phyloP scores from a whole-genome alignment of 2,329 filamentous ascomycete species.

The Leptographium procerum region DNA sequence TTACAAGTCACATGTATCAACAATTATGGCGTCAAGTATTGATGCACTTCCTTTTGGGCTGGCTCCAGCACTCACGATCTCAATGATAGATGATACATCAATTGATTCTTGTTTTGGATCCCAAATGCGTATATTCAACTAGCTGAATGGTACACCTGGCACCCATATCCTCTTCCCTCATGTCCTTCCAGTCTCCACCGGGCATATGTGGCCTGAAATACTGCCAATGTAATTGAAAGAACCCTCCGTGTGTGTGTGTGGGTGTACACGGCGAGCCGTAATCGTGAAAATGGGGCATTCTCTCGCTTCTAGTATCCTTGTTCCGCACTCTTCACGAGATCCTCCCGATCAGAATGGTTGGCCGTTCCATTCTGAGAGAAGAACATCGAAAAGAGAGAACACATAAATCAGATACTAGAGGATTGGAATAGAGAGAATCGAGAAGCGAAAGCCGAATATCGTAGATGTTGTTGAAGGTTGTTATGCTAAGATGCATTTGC shows the following conservation, averaged over 20 bases:
- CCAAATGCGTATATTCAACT: not conserved
- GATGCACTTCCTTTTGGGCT: not conserved
- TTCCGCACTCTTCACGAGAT: not conserved
- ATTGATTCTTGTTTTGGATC: not conserved
- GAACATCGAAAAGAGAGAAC: not conserved
- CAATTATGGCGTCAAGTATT: no score
- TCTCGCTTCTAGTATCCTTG: not conserved
- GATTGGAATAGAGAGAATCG: not conserved
- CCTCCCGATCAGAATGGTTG: not conserved
- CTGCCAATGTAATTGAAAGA: not conserved
- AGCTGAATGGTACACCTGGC: not conserved
- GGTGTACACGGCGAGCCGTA: not conserved
- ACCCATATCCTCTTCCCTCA: not conserved
- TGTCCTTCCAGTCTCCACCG: not conserved
- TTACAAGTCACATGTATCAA: no score
- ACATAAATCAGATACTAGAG: not conserved
- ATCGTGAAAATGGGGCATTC: conserved; percentile 14
- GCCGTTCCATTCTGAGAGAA: not conserved
- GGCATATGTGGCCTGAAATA: not conserved
- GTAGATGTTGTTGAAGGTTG: not conserved
- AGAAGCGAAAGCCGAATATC: not conserved
- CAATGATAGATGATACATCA: not conserved
- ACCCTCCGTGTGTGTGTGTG: not conserved
- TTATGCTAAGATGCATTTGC: not conserved
- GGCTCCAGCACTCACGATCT: not conserved